Evolutionary conservation across 139 green algal genomes (phyloP).

Genomic region (Dunaliella sp.): DNA sequence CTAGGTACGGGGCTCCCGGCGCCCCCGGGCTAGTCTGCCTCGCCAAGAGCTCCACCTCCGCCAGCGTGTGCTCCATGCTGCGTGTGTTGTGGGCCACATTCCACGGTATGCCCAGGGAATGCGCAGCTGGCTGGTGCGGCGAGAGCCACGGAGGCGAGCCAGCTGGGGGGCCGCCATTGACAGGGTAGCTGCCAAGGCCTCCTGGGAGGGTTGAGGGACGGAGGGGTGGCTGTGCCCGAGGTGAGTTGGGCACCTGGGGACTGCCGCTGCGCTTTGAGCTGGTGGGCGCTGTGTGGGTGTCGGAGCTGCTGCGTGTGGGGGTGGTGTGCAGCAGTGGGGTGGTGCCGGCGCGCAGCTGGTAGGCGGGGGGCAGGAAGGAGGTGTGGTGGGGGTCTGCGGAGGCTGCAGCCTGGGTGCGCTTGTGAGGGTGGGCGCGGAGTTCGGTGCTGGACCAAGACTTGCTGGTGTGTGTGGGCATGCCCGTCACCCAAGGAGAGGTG

Average conservation of each 20-base stretch:
- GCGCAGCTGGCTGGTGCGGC: too few species aligned
- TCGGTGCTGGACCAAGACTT: neutral
- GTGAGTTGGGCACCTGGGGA: too few species aligned
- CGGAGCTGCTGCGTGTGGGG: neutral
- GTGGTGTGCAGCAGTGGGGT: neutral
- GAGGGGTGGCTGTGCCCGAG: too few species aligned
- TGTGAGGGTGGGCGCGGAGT: too few species aligned
- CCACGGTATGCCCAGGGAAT: neutral
- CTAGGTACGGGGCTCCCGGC: neutral
- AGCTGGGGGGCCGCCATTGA: too few species aligned
- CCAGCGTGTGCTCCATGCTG: neutral
- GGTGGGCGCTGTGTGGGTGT: too few species aligned
- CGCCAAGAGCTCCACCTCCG: neutral
- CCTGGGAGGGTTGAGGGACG: too few species aligned
- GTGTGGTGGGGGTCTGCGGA: neutral
- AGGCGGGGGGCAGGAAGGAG: neutral
- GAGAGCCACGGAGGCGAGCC: too few species aligned
- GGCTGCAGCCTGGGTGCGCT: too few species aligned
- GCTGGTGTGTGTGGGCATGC: too few species aligned
- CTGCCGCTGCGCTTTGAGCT: too few species aligned
- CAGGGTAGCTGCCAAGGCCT: too few species aligned
- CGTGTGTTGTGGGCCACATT: neutral
- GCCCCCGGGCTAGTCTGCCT: neutral
- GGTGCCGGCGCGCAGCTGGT: constrained; percentile 5
- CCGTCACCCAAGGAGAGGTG: neutral